These are phyloP conservation scores for Heliamphora pulchella DNA, from an alignment of 179 eudicot species.

Conservation along the genomic window DNA sequence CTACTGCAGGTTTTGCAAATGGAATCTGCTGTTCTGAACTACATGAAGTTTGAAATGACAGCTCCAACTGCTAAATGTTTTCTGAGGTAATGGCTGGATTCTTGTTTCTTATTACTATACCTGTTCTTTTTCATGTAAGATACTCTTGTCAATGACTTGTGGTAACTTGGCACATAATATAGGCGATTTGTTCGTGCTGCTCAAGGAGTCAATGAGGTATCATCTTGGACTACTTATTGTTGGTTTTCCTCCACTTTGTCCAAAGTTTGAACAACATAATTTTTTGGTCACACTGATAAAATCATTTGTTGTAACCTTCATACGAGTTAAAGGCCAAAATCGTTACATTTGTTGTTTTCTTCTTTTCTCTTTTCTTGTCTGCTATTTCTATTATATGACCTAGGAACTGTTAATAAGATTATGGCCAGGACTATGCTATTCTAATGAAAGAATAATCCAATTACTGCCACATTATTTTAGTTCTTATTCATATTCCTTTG, in stretches of 20 bases:
- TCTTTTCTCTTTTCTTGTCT: not conserved
- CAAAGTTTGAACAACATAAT: not conserved
- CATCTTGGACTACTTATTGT: not conserved
- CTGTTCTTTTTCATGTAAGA: not conserved
- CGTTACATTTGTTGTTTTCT: not conserved
- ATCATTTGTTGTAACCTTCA: not conserved
- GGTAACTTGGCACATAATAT: not conserved
- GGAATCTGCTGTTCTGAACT: slow-evolving; percentile 80
- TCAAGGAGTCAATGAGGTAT: slow-evolving; percentile 67
- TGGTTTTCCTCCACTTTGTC: not conserved
- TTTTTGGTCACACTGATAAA: not conserved
- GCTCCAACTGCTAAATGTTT: slow-evolving; percentile 86
- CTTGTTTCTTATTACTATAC: not conserved
- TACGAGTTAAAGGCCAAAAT: not conserved
- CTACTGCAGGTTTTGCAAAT: slow-evolving; percentile 69
- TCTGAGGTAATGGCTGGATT: slow-evolving; percentile 41
- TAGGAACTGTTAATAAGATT: not conserved
- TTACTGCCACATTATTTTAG: not conserved
- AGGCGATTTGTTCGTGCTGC: slow-evolving; percentile 90
- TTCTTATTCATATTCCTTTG: not conserved
- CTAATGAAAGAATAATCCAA: not conserved
- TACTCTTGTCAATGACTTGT: not conserved
- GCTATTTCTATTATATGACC: not conserved
- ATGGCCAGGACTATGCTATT: not conserved
- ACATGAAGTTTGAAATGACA: slow-evolving; percentile 89